Base-by-base conservation (phyloP, 148 eudicot species). In the Rhododendron mucronatum region DNA sequence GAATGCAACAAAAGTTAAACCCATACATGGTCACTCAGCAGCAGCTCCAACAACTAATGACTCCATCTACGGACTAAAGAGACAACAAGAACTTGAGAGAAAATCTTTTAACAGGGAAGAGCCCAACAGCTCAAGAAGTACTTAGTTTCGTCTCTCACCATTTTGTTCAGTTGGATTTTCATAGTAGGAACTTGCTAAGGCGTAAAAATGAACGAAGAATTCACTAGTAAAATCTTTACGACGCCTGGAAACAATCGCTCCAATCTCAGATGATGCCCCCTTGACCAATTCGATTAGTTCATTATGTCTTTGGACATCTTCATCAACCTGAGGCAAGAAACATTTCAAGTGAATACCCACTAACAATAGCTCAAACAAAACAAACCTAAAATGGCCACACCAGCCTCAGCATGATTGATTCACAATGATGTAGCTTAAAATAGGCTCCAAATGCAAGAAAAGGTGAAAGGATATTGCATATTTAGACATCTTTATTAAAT, bases 141-240 rank as follows among this genome's bases (percentile, higher is more conserved):
- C 53, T 48, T 53, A 21, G 23, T 35, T 48, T 53, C 15, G 23
- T 30, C 94, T 93, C 82, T 93, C 82, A 97, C 99, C 98, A 89
- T 92, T 90, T 90, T 93, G 96, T 89, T 93, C 94, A 11, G 89
- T 88, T 18, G 93, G 95, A 85, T 97, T 85, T 78, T 97, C 98
- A 88, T 91, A 87, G 88, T 93, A 94, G 16, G 99, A 97, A 81
- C 91, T 92, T 57, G 98, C 98, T 82, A 97, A 95, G 67, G 93
- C 92, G 78, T 91, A 87, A 89, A 97, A 87, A 93, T 97, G 99
- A 73, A 80, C 81, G 77, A 97, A 97, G 82, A 97, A 97, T 84
- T 97, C 99, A 80, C 93, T 88, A 7, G 99, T 97, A 86, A 97
- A 97, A 86, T 97, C 96, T 92, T 95, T 97, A 74, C 99, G 99